Conservation (phyloP, 345 rosid species). For the Mallotus nudiflorus region DNA sequence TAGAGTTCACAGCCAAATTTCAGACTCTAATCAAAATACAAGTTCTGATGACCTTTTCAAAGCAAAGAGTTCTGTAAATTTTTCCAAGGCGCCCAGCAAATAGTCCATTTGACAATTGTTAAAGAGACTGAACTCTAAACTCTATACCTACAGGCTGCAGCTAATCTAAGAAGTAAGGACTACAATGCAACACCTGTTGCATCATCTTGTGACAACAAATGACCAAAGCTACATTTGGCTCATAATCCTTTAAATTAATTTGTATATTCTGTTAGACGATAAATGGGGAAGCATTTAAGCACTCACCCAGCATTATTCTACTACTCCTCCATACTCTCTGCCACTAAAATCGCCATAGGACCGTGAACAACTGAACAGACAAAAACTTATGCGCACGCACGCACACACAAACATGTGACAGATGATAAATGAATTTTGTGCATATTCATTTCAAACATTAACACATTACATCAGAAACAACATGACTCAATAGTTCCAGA, state of each 20-base stretch:
- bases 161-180: neutral
- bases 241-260: neutral
- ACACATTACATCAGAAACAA: neutral
- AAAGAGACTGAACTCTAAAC: neutral
- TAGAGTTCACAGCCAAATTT: neutral
- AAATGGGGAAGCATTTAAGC: neutral
- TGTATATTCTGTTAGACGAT: neutral
- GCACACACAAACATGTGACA: neutral
- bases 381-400: too few relatives aligned
- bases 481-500: neutral
- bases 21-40: neutral
- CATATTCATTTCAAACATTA: neutral
- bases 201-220: neutral
- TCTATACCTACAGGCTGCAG: too few relatives aligned
- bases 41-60: neutral
- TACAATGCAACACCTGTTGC: neutral
- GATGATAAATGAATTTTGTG: neutral
- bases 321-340: neutral
- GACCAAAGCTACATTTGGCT: neutral
- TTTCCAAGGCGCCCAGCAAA: neutral
- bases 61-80: neutral
- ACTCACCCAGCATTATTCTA: neutral
- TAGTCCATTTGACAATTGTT: neutral
- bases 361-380: neutral
- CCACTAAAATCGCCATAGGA: neutral